phyloP scores from a whole-genome alignment of 2,329 filamentous ascomycete species.

The Ceratocystis smalleyi region DNA sequence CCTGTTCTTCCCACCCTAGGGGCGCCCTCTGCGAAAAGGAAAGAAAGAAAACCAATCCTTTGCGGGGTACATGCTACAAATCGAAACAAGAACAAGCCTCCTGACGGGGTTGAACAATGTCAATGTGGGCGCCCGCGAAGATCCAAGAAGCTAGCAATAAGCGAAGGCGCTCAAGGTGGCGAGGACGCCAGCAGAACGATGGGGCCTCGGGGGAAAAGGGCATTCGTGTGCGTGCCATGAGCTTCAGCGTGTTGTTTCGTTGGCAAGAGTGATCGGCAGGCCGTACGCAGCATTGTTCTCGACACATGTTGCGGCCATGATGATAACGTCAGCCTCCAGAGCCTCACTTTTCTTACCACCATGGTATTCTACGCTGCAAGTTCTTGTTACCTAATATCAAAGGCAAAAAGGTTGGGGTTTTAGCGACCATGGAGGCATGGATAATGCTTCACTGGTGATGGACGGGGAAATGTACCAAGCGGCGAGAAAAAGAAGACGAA shows the following conservation, averaged over 20 bases:
- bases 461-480: neutral
- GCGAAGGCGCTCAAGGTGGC: neutral
- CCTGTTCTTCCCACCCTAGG: neutral
- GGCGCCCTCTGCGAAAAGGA: neutral
- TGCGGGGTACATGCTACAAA: neutral
- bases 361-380: neutral
- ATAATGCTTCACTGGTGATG: no score
- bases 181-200: neutral
- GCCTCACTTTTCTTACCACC: neutral
- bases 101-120: neutral
- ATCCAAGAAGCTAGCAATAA: neutral
- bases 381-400: neutral
- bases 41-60: neutral
- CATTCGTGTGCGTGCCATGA: no score
- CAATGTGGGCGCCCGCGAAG: conserved; percentile 2
- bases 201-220: neutral
- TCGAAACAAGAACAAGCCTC: neutral
- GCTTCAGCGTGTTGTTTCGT: no score
- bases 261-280: neutral
- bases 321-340: neutral
- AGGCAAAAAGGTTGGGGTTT: neutral
- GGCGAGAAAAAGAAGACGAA: neutral
- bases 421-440: no score
- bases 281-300: neutral
- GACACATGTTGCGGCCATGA: neutral